Percentiles rank a stretch among this genome's conserved stretches.
Evolutionary conservation across 2,329 filamentous ascomycete species (phyloP).

Genomic region (Paecilomyces fulvus): DNA sequence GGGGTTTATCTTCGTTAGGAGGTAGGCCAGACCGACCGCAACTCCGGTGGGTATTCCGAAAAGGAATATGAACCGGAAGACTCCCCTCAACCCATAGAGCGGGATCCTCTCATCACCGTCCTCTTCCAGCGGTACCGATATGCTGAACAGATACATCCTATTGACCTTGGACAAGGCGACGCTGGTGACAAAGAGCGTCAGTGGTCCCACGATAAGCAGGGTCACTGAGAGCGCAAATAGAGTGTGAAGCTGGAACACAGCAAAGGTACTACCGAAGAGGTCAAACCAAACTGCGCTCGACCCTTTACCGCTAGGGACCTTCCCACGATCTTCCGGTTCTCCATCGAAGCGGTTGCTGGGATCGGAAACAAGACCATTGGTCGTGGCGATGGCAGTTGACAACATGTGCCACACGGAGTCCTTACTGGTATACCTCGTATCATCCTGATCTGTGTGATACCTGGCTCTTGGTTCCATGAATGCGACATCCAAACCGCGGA

Average conservation of each 20-base stretch:
- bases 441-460: conserved; percentile 89
- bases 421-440: conserved; percentile 61
- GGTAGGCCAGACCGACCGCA: conserved; percentile 63
- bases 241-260: conserved; percentile 68
- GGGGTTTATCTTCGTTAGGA: conserved; percentile 77
- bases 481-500: conserved; percentile 83
- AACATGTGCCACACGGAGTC: conserved; percentile 89
- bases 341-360: conserved; percentile 59
- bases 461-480: conserved; percentile 79
- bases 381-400: conserved; percentile 68
- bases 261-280: conserved; percentile 71
- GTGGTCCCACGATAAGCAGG: conserved; percentile 68
- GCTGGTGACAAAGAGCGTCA: conserved; percentile 62
- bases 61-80: conserved; percentile 75
- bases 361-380: conserved; percentile 61
- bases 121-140: conserved; percentile 53
- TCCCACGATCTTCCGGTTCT: conserved; percentile 47
- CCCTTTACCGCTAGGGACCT: conserved; percentile 58
- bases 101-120: conserved; percentile 51
- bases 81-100: conserved; percentile 69
- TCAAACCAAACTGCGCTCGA: conserved; percentile 86
- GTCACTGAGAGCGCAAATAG: conserved; percentile 84
- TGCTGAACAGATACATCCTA: conserved; percentile 82
- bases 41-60: conserved; percentile 58
- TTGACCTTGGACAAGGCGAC: conserved; percentile 61